Percentiles rank a stretch among this genome's conserved stretches.
These are phyloP conservation scores for Ganoderma resinaceum DNA, from an alignment of 1,284 basidiomycete genomes.

Conservation along the genomic window DNA sequence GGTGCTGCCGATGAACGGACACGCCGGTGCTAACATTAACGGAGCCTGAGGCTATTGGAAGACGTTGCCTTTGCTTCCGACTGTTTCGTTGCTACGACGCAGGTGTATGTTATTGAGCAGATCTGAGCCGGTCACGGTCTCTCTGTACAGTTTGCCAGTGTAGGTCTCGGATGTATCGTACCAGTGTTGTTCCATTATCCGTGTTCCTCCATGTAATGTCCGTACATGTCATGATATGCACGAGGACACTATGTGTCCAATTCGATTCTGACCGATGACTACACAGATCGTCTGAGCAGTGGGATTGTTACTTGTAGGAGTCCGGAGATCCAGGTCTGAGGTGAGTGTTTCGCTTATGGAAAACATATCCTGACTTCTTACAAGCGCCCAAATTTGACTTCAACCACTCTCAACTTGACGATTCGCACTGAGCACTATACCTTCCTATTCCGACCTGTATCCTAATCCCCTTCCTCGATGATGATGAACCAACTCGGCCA, in stretches of 20 bases:
- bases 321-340: background rate
- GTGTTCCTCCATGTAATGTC: constrained; percentile 5
- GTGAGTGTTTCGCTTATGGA: background rate
- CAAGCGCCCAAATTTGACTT: background rate
- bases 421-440: background rate
- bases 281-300: background rate
- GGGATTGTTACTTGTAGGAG: no score
- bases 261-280: background rate
- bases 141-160: constrained; percentile 7
- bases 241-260: background rate
- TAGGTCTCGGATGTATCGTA: constrained; percentile 2
- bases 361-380: background rate
- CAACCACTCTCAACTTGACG: background rate
- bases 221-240: constrained; percentile 8
- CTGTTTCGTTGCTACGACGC: background rate
- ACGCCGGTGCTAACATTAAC: constrained; percentile 12
- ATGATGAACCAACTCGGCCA: background rate
- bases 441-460: background rate
- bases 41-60: constrained; percentile 7
- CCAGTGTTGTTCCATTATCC: constrained; percentile 6
- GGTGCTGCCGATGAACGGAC: constrained; percentile 24
- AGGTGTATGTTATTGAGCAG: constrained; percentile 13
- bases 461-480: background rate
- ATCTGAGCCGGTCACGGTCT: constrained; percentile 11
- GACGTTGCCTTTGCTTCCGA: background rate